A percentile compares a stretch with the other conserved stretches of the same genome.
Conservation (phyloP, 345 rosid genomes). For the Eucalyptus urophylla region DNA sequence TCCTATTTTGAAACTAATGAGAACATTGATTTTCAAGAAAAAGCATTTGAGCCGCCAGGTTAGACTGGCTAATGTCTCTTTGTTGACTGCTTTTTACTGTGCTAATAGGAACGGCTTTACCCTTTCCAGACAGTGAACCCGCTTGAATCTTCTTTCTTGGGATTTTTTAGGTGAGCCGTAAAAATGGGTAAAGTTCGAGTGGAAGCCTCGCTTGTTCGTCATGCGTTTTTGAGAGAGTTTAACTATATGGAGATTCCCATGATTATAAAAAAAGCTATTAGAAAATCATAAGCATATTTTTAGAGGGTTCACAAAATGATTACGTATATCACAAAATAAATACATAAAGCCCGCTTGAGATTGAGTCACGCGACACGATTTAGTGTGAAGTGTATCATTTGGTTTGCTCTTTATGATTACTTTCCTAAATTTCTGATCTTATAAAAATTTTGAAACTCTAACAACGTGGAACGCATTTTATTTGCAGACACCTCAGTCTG, state of each 20-base stretch:
- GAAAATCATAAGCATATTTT: too few species aligned
- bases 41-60: not conserved
- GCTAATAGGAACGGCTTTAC: not conserved
- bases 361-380: fast-evolving
- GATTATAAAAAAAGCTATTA: not conserved
- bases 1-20: not conserved
- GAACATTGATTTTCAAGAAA: not conserved
- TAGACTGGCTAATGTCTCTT: not conserved
- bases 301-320: not conserved
- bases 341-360: fast-evolving
- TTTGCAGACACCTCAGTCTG: too few species aligned
- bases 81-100: not conserved
- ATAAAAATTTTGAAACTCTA: too few species aligned
- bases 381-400: fast-evolving
- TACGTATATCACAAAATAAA: too few species aligned
- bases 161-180: too few species aligned
- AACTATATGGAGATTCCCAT: fast-evolving
- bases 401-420: too few species aligned
- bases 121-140: not conserved
- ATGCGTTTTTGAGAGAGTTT: not conserved
- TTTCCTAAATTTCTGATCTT: too few species aligned
- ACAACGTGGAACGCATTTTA: too few species aligned
- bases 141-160: not conserved
- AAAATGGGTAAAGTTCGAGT: not conserved
- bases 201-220: not conserved